Percentiles rank a stretch among this genome's conserved stretches.
phyloP scores from a whole-genome alignment of 2,329 filamentous ascomycete species.

The Teratosphaeria viscida region DNA sequence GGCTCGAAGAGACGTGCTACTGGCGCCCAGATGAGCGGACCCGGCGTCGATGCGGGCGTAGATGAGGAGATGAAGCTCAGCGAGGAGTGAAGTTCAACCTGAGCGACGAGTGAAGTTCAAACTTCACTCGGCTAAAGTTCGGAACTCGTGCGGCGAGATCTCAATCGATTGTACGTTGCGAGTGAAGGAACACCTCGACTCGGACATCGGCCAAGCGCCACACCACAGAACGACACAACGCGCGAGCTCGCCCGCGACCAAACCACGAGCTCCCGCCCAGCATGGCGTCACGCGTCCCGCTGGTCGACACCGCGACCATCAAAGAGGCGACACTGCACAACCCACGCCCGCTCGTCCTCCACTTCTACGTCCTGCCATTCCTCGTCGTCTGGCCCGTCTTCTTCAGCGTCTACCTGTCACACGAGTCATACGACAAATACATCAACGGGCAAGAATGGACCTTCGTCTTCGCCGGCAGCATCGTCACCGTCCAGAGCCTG shows the following conservation, averaged over 20 bases:
- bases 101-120: background rate
- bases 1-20: background rate
- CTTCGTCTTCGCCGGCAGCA: slow-evolving; percentile 82
- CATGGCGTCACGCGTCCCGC: slow-evolving; percentile 45
- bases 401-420: slow-evolving; percentile 72
- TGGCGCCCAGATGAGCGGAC: background rate
- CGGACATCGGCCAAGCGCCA: background rate
- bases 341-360: slow-evolving; percentile 68
- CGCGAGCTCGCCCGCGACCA: background rate
- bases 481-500: slow-evolving; percentile 78
- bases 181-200: background rate
- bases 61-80: background rate
- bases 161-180: background rate
- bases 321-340: slow-evolving; percentile 78
- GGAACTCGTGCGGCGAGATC: background rate
- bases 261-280: background rate
- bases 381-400: slow-evolving; percentile 85
- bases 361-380: slow-evolving; percentile 91
- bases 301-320: slow-evolving; percentile 89
- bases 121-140: background rate
- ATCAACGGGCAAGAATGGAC: slow-evolving; percentile 97
- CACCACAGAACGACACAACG: background rate
- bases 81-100: background rate
- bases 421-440: slow-evolving; percentile 78
- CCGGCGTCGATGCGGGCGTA: background rate